Evolutionary conservation across 139 green algal genomes (phyloP), one percentile per base, ranked within the genome.

Genomic region (Desmodesmus armatus): DNA sequence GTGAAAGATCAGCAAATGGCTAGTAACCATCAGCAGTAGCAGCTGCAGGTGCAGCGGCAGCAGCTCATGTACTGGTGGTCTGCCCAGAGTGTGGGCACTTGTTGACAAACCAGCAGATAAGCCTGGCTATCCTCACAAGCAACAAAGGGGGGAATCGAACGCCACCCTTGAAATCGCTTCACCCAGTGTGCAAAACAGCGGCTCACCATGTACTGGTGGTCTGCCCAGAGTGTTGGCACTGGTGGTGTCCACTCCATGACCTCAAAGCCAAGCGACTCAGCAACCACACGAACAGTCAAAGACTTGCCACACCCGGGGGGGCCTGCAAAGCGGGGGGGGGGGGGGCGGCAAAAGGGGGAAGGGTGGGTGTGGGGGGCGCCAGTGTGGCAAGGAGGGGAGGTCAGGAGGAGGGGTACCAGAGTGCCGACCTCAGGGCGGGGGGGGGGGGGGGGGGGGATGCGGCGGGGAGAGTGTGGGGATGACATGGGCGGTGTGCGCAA

Each of bases 221-320:
- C 94, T 31, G 55, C 44, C 92, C 92, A 97, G n/a, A 93, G 78
- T 21, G 87, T 89, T 0, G 92, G 89, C 23, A 86, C 67, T 17
- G 92, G 93, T 37, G 94, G 75, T 3, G 82, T 86, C 91, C 92
- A 97, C 85, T 96, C 93, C 31, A 86, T 71, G n/a, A 96, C n/a
- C 15, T 93, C 82, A 80, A 92, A 95, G 2, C 92, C 93, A 51
- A 91, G 44, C 41, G 80, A 82, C 7, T 53, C 35, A 5, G 91
- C 90, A 85, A 97, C 78, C 27, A 92, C 78, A 40, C 82, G 77
- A 47, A 97, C n/a, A 23, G 85, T 87, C 0, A 78, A 82, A 29
- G 86, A 92, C 90, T 97, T 97, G 79, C 94, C 94, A 75, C 93
- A 94, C 0, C 94, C 94, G 15, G 92, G 31, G 0, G 94, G 94